These are phyloP conservation scores for Trypanosoma mega DNA, from an alignment of 208 protist species.

Conservation along the genomic window DNA sequence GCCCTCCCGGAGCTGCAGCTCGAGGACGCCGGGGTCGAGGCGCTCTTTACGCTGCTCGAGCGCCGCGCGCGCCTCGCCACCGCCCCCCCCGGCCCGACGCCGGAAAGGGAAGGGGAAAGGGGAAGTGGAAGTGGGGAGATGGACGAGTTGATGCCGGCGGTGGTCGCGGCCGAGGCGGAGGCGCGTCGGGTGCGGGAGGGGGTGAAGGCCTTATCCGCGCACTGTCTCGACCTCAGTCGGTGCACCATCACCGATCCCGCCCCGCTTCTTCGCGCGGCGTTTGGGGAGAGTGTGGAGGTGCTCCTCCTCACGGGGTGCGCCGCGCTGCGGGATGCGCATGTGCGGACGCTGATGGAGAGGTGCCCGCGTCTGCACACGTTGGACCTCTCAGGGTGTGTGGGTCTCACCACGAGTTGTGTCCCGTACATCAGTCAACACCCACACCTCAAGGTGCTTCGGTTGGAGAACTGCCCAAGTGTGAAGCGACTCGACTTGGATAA, in stretches of 20 bases:
- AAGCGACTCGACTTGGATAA: conserved; percentile 21
- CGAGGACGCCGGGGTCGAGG: conserved; percentile 24
- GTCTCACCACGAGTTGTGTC: conserved; percentile 25
- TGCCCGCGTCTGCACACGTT: conserved; percentile 35
- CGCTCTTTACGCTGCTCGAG: conserved; percentile 23
- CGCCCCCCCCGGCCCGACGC: too few relatives aligned
- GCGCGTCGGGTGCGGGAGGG: neutral
- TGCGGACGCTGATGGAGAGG: conserved; percentile 19
- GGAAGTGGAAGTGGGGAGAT: too few relatives aligned
- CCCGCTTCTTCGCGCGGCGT: conserved; percentile 12
- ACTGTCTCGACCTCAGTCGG: conserved; percentile 32
- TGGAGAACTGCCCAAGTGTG: conserved; percentile 35
- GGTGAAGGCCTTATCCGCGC: neutral
- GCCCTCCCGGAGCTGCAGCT: conserved; percentile 29
- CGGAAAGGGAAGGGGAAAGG: too few relatives aligned
- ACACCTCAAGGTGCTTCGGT: conserved; percentile 24
- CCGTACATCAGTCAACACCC: conserved; percentile 24
- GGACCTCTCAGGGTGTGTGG: conserved; percentile 26
- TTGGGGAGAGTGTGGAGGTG: conserved; percentile 22
- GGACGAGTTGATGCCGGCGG: too few relatives aligned
- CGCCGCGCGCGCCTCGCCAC: conserved; percentile 11
- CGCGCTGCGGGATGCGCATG: conserved; percentile 22
- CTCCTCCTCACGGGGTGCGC: conserved; percentile 22
- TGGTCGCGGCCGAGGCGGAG: neutral
- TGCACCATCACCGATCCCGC: conserved; percentile 28